These are phyloP conservation scores for Aspergillus novofumigatus DNA, from an alignment of 2,329 filamentous ascomycete genomes.

Conservation along the genomic window DNA sequence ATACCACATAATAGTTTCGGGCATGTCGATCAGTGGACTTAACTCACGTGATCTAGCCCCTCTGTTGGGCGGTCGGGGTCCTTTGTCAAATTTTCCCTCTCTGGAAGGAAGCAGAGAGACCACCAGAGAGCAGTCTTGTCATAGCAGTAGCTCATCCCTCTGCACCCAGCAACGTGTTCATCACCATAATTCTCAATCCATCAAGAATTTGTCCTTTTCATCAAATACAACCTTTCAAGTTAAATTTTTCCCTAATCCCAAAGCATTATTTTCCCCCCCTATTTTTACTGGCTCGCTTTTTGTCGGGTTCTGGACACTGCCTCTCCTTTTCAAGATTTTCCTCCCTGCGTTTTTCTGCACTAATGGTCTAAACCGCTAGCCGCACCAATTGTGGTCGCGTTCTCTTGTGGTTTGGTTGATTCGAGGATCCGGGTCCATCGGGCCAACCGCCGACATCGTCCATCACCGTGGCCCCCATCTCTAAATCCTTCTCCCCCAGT, in stretches of 20 bases:
- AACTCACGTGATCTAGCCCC: not conserved
- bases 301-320: not conserved
- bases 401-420: slow-evolving; percentile 1
- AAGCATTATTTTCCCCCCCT: not conserved
- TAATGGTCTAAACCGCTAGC: slow-evolving; percentile 18
- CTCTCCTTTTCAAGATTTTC: not conserved
- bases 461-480: slow-evolving; percentile 37
- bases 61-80: not conserved
- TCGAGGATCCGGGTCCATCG: slow-evolving; percentile 4
- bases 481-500: slow-evolving; percentile 29
- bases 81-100: not conserved
- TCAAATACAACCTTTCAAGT: not conserved
- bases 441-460: slow-evolving; percentile 10
- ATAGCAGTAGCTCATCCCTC: not conserved
- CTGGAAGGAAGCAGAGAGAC: not conserved
- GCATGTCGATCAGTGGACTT: not conserved
- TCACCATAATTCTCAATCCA: not conserved
- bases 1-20: not conserved
- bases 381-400: slow-evolving; percentile 10
- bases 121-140: not conserved
- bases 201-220: not conserved
- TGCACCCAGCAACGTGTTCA: not conserved
- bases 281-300: not conserved
- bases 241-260: not conserved
- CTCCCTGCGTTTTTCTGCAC: slow-evolving; percentile 17